These are phyloP conservation scores for Wickerhamiella brachini DNA, from an alignment of 805 yeast species.

Conservation along the genomic window DNA sequence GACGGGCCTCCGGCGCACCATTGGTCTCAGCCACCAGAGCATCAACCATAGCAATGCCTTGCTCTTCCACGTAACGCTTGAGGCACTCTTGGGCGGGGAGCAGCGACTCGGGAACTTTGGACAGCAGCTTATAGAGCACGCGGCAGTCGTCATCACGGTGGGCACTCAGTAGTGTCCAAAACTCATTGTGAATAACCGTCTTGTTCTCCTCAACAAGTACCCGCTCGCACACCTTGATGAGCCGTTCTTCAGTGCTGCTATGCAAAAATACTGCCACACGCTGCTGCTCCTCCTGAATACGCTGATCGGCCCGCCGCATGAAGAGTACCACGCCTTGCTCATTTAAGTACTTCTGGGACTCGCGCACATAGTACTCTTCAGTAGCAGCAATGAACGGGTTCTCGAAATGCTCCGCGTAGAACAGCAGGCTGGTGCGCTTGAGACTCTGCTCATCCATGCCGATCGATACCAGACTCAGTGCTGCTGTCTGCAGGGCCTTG, in stretches of 20 bases:
- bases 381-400: conserved; percentile 53
- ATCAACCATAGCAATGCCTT: conserved; percentile 49
- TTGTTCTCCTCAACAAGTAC: conserved; percentile 73
- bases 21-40: conserved; percentile 33
- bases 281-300: conserved; percentile 72
- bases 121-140: conserved; percentile 61
- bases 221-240: conserved; percentile 61
- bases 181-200: conserved; percentile 60
- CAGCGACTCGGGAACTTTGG: conserved; percentile 66
- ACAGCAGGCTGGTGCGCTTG: conserved; percentile 68
- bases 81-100: conserved; percentile 64
- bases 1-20: conserved; percentile 44
- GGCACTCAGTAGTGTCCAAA: conserved; percentile 59
- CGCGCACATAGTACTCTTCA: conserved; percentile 44
- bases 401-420: conserved; percentile 73
- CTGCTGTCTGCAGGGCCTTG: conserved; percentile 52
- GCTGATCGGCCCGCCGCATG: conserved; percentile 68
- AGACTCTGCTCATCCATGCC: conserved; percentile 87
- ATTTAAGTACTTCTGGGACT: conserved; percentile 50
- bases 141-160: conserved; percentile 58
- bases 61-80: conserved; percentile 54
- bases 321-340: conserved; percentile 81
- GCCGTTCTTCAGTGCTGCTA: conserved; percentile 65
- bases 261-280: conserved; percentile 71
- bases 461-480: conserved; percentile 72